Percentiles rank a stretch among this genome's conserved stretches.
phyloP scores from a whole-genome alignment of 2,329 filamentous ascomycete species.

The Neofusicoccum laricinum region DNA sequence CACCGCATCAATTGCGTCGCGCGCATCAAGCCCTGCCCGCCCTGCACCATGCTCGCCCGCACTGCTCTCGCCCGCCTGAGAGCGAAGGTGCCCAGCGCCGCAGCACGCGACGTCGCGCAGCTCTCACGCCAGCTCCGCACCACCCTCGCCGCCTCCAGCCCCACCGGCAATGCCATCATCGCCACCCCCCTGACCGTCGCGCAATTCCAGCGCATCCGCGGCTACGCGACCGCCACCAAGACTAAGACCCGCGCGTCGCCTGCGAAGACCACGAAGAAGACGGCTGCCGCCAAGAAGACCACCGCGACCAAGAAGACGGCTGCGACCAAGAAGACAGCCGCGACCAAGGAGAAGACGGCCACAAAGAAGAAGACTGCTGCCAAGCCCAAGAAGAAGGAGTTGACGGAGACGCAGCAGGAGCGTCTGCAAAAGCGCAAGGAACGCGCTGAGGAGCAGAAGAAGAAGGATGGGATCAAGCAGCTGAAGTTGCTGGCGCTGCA shows the following conservation, averaged over 20 bases:
- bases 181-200: conserved; percentile 21
- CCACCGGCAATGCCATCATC: conserved; percentile 25
- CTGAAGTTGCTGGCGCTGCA: conserved; percentile 38
- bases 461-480: conserved; percentile 23
- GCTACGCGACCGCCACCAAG: conserved; percentile 33
- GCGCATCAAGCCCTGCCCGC: neutral
- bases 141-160: conserved; percentile 22
- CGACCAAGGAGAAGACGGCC: conserved; percentile 17
- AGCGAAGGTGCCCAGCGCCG: conserved; percentile 32
- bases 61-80: conserved; percentile 35
- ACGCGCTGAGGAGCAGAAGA: conserved; percentile 30
- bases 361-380: conserved; percentile 23
- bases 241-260: conserved; percentile 25
- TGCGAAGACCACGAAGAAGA: conserved; percentile 15
- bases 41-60: conserved; percentile 32
- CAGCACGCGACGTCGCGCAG: conserved; percentile 35
- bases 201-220: conserved; percentile 26
- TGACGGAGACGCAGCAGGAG: conserved; percentile 22
- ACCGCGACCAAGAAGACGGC: neutral
- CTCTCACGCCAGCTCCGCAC: conserved; percentile 30
- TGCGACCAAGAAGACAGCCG: neutral
- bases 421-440: conserved; percentile 24
- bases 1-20: neutral
- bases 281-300: conserved; percentile 7
- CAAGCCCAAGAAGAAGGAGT: conserved; percentile 22